Conservation (phyloP, 305 asterid species). For the Solanum hybrid region DNA sequence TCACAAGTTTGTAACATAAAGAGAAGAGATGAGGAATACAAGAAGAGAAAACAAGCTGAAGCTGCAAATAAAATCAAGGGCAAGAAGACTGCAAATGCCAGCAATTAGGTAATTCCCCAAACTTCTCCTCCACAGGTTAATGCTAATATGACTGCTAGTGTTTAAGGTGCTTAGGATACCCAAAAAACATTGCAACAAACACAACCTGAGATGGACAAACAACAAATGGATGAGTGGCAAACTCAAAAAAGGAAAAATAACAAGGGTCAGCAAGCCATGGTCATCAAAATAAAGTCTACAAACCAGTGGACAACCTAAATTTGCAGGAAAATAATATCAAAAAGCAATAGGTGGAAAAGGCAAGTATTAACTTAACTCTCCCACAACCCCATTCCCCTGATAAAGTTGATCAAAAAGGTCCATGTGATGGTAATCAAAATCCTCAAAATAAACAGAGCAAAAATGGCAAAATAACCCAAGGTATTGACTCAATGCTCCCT, state of each 20-base stretch:
- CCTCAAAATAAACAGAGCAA: not conserved
- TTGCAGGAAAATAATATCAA: not conserved
- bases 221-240: not conserved
- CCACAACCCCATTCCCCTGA: not conserved
- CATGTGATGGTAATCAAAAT: not conserved
- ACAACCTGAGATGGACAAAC: not conserved
- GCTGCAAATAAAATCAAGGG: not conserved
- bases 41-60: not conserved
- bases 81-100: not conserved
- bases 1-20: not conserved
- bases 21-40: not conserved
- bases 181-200: not conserved
- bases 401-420: not conserved
- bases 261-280: not conserved
- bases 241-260: not conserved
- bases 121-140: not conserved
- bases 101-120: not conserved
- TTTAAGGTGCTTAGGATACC: not conserved
- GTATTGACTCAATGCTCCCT: not conserved
- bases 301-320: not conserved
- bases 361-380: not conserved
- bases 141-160: not conserved
- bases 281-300: not conserved
- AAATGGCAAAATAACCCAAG: not conserved
- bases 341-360: not conserved